Percentiles rank a stretch among this genome's conserved stretches.
Evolutionary conservation across 2,329 filamentous ascomycete species (phyloP).

Genomic region (Elsinoe arachidis): DNA sequence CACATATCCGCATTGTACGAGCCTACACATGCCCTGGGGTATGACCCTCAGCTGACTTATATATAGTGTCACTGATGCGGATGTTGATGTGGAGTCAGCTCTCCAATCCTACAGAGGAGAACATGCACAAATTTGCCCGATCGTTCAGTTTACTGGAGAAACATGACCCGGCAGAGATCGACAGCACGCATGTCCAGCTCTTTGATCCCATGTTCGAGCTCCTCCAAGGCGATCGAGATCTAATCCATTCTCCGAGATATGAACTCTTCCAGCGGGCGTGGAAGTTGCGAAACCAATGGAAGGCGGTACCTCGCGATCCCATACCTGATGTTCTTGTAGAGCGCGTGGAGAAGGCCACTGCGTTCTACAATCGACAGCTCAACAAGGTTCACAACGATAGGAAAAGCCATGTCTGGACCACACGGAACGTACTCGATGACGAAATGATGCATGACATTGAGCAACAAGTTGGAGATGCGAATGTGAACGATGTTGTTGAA

Average conservation of each 20-base stretch:
- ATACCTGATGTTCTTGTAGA: neutral
- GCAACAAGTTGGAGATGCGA: conserved; percentile 22
- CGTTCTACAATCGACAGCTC: neutral
- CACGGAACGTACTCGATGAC: neutral
- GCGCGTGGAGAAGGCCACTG: neutral
- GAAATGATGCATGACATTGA: conserved; percentile 9
- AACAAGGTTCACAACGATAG: neutral
- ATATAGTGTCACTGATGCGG: conserved; percentile 13
- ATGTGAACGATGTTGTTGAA: neutral
- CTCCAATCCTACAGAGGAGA: conserved; percentile 14
- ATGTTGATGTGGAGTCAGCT: conserved; percentile 14
- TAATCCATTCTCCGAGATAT: neutral
- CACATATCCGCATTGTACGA: conserved; percentile 15
- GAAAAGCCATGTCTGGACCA: neutral
- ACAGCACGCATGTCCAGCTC: conserved; percentile 12
- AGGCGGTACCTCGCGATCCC: neutral
- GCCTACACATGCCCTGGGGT: neutral
- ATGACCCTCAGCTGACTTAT: neutral
- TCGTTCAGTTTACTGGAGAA: conserved; percentile 10
- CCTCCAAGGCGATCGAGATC: neutral
- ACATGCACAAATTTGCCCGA: conserved; percentile 14
- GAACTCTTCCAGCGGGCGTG: neutral
- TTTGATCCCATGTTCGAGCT: conserved; percentile 14
- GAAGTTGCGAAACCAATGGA: neutral
- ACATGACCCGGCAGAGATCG: conserved; percentile 9